These are phyloP conservation scores for Gnomoniopsis smithogilvyi DNA, from an alignment of 2,329 filamentous ascomycete genomes.

Conservation along the genomic window DNA sequence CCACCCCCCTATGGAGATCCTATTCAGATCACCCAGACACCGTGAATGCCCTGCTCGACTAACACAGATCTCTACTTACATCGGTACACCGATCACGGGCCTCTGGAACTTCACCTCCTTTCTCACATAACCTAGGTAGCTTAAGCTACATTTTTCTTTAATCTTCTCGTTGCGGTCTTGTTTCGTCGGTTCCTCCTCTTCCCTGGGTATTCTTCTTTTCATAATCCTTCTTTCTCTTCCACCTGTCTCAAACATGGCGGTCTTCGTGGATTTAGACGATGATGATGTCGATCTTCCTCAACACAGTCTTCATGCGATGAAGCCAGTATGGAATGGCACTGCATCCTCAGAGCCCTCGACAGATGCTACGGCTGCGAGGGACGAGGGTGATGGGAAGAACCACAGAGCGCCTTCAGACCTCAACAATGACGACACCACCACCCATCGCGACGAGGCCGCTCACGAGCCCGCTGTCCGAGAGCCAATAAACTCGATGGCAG, in stretches of 20 bases:
- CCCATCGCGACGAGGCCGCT: conserved; percentile 21
- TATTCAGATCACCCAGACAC: conserved; percentile 1
- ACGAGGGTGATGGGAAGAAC: not conserved
- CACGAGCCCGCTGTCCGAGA: conserved; percentile 26
- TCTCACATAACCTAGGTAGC: not conserved
- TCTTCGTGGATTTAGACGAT: conserved; percentile 31
- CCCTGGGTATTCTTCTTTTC: not conserved
- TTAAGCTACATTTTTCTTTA: not conserved
- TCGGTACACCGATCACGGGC: too few relatives aligned
- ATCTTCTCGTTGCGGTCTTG: not conserved
- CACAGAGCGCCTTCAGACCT: not conserved
- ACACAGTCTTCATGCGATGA: conserved; percentile 21
- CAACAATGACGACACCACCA: not conserved
- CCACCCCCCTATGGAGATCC: conserved; percentile 1
- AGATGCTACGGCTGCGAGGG: not conserved
- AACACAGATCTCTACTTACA: too few relatives aligned
- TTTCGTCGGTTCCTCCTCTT: not conserved
- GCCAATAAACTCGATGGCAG: conserved; percentile 56
- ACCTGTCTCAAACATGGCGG: conserved; percentile 25
- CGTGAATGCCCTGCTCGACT: too few relatives aligned
- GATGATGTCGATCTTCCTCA: conserved; percentile 27
- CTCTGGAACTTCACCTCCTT: not conserved
- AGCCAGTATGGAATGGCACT: conserved; percentile 25
- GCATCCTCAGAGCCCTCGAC: conserved; percentile 13
- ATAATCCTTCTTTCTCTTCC: not conserved